Evolutionary conservation across 2,329 filamentous ascomycete species (phyloP).

Genomic region (Phyllachora maydis): DNA sequence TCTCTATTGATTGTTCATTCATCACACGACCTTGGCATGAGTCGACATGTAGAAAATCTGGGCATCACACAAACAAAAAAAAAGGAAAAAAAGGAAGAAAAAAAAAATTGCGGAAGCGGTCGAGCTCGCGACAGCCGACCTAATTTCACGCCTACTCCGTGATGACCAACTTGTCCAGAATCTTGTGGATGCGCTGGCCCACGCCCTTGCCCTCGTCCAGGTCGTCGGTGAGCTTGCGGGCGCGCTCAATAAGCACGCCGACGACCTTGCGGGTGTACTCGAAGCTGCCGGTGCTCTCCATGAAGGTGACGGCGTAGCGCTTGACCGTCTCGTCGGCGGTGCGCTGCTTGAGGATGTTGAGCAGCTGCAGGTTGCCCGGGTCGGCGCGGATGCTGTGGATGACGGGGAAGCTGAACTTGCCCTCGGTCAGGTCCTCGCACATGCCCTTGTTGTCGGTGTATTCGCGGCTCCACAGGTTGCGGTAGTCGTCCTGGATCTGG

Average conservation of each 20-base stretch:
- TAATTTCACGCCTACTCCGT: slow-evolving; percentile 3
- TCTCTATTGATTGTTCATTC: too few relatives aligned
- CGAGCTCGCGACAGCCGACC: too few relatives aligned
- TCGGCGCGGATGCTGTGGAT: slow-evolving; percentile 79
- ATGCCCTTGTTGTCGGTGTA: slow-evolving; percentile 84
- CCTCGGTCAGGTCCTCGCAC: slow-evolving; percentile 89
- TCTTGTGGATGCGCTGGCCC: slow-evolving; percentile 37
- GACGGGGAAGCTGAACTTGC: slow-evolving; percentile 90
- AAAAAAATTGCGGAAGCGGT: too few relatives aligned
- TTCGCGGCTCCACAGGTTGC: slow-evolving; percentile 56
- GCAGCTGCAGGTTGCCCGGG: slow-evolving; percentile 53
- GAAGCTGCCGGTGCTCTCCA: slow-evolving; percentile 81
- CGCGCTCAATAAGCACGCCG: slow-evolving; percentile 39
- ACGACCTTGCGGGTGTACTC: slow-evolving; percentile 60
- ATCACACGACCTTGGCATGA: too few relatives aligned
- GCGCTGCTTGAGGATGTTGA: slow-evolving; percentile 87
- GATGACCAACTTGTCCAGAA: slow-evolving; percentile 44
- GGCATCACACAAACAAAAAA: too few relatives aligned
- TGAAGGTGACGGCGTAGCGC: slow-evolving; percentile 73
- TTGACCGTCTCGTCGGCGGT: slow-evolving; percentile 76
- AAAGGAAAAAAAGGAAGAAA: too few relatives aligned
- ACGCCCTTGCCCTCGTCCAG: slow-evolving; percentile 40
- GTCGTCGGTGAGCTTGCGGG: slow-evolving; percentile 38
- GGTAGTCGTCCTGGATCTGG: slow-evolving; percentile 86
- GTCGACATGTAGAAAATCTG: too few relatives aligned